Conservation (phyloP, 2,329 filamentous ascomycete species). For the Cryphonectria carpinicola region DNA sequence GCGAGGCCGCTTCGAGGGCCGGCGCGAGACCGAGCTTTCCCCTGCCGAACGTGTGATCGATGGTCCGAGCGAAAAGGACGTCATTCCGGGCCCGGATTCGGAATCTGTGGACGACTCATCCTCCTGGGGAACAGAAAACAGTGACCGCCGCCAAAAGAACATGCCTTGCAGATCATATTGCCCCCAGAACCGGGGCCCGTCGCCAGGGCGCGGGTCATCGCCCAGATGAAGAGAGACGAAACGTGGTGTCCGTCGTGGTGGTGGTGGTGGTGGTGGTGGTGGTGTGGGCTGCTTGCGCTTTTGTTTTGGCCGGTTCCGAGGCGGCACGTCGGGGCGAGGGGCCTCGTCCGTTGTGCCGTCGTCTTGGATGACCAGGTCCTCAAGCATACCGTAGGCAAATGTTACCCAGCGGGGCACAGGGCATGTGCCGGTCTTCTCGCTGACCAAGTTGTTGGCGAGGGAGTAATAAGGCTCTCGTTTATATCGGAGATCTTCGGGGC, state of each 20-base stretch:
- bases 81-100: too few relatives aligned
- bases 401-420: not conserved
- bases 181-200: too few relatives aligned
- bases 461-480: not conserved
- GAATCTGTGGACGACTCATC: not conserved
- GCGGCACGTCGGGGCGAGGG: not conserved
- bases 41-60: not conserved
- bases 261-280: too few relatives aligned
- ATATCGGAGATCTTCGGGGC: not conserved
- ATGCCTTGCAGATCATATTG: not conserved
- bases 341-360: too few relatives aligned
- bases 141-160: conserved; percentile 21
- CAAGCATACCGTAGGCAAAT: not conserved
- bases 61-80: too few relatives aligned
- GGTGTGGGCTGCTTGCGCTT: not conserved
- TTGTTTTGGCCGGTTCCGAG: not conserved
- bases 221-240: conserved; percentile 23
- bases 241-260: not conserved
- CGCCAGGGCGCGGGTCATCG: not conserved
- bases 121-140: not conserved
- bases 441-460: not conserved
- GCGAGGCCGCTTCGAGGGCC: not conserved
- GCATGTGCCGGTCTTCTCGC: not conserved
- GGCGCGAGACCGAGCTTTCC: not conserved
- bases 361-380: not conserved